Conservation (phyloP, 2,329 filamentous ascomycete genomes). For the Fusarium floridanum region DNA sequence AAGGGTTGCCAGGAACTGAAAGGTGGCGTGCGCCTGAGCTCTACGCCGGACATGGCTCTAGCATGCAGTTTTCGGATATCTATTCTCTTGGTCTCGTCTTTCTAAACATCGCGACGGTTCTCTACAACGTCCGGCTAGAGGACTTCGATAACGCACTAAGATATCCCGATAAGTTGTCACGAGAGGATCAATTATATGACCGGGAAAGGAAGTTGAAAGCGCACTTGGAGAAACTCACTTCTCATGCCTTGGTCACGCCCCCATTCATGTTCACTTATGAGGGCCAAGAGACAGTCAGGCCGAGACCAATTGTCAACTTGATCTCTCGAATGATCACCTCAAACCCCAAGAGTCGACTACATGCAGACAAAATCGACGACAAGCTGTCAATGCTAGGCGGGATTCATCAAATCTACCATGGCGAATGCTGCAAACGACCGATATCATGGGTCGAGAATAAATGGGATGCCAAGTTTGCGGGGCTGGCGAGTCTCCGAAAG, state of each 20-base stretch:
- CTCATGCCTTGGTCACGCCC: slow-evolving; percentile 51
- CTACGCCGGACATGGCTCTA: slow-evolving; percentile 52
- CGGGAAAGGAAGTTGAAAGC: slow-evolving; percentile 53
- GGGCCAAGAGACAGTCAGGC: slow-evolving; percentile 55
- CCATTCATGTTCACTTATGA: slow-evolving; percentile 55
- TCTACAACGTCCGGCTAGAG: slow-evolving; percentile 56
- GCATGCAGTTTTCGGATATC: slow-evolving; percentile 62
- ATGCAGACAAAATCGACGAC: slow-evolving; percentile 54
- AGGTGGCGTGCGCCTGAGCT: slow-evolving; percentile 63
- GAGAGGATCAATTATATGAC: slow-evolving; percentile 49
- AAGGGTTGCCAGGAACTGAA: slow-evolving; percentile 56
- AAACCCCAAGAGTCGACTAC: slow-evolving; percentile 49
- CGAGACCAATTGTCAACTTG: slow-evolving; percentile 56
- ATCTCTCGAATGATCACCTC: slow-evolving; percentile 53
- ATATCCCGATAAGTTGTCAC: slow-evolving; percentile 44
- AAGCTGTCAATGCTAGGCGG: slow-evolving; percentile 61
- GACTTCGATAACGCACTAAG: slow-evolving; percentile 56
- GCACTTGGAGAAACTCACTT: slow-evolving; percentile 52
- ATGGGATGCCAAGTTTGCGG: slow-evolving; percentile 53
- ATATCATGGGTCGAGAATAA: slow-evolving; percentile 53
- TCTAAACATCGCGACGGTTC: slow-evolving; percentile 58
- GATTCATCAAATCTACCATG: slow-evolving; percentile 62
- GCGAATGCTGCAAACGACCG: slow-evolving; percentile 58
- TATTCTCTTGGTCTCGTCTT: slow-evolving; percentile 63
- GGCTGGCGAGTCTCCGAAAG: slow-evolving; percentile 45